Percentiles rank a stretch among this genome's conserved stretches.
Conservation (phyloP, 2,329 filamentous ascomycete species). For the Blastomyces gilchristii region DNA sequence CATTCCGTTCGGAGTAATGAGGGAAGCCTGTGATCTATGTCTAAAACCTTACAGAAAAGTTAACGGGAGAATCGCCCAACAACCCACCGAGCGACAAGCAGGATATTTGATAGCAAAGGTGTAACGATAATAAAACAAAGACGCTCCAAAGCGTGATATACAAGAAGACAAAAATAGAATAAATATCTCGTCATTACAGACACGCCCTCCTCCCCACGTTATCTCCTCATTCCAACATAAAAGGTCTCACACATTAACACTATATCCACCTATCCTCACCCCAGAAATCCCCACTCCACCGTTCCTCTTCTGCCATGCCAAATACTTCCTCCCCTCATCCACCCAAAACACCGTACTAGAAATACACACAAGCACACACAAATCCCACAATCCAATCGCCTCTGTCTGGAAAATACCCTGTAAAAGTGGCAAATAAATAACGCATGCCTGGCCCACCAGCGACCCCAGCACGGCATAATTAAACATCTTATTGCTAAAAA, state of each 20-base stretch:
- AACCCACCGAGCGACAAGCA: neutral
- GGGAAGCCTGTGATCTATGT: no score
- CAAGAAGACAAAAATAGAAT: neutral
- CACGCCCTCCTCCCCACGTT: neutral
- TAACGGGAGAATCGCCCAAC: neutral
- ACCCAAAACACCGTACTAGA: conserved; percentile 92
- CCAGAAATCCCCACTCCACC: conserved; percentile 23
- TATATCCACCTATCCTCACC: conserved; percentile 26
- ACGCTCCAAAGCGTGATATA: neutral
- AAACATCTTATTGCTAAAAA: conserved; percentile 85
- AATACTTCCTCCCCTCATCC: conserved; percentile 78
- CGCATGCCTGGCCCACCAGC: conserved; percentile 72
- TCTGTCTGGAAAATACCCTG: conserved; percentile 96
- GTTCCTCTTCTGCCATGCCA: conserved; percentile 20
- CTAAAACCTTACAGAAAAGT: no score
- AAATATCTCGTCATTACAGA: neutral
- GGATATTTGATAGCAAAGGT: neutral
- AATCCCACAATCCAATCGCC: conserved; percentile 61
- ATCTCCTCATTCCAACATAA: neutral
- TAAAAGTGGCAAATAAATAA: conserved; percentile 89
- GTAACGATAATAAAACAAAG: neutral
- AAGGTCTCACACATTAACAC: conserved; percentile 30
- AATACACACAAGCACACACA: conserved; percentile 60
- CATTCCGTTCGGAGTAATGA: neutral
- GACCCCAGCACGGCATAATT: conserved; percentile 89